Base-by-base conservation (phyloP, 2,329 filamentous ascomycete species). In the Myotisia sp. region DNA sequence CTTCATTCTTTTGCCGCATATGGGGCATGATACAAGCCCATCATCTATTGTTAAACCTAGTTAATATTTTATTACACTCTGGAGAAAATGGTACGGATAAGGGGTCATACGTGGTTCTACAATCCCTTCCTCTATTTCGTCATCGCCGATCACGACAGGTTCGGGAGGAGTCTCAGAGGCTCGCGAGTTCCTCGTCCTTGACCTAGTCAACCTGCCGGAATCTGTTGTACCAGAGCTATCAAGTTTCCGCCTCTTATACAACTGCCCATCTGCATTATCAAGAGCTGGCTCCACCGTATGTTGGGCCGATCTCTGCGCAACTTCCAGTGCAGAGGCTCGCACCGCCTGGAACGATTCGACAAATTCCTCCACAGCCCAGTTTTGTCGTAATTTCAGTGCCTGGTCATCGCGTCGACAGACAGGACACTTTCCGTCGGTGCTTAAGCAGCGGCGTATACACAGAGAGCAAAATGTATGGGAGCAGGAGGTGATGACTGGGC, bases 391-490 rank as follows among this genome's bases (percentile, higher is more conserved):
- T 54, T 83, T 90, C 40, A 83, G 70, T 52, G 87, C 84, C 53
- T 94, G 85, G 45, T 92, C 83, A 1, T 65, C 58, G 4, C 72
- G 64, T 33, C 84, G 76, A 58, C 90, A 98, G 1, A 83, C 66
- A 0, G 90, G 90, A 48, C 90, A 98, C 56, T 80, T 85, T 6
- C 84, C 81, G 44, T 94, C 85, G 20, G 72, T 70, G 2, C 78
- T 77, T 1, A 98, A 68, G 40, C 81, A 84, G 42, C 86, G 71
- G 19, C 90, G 79, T 53, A 98, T 95, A 56, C 90, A 98, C 35
- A 92, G 63, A 5, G 87, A 94, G 65, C 90, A 98, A 52, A 98
- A 98, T 0, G 90, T 95, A 54, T 98, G 90, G 35, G 75, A 80
- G 61, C 90, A 98, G 1, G 82, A 81, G 1, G 90, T 98, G 42